phyloP scores from a whole-genome alignment of 176 grass and related monocot genomes.

The Chloris gayana region DNA sequence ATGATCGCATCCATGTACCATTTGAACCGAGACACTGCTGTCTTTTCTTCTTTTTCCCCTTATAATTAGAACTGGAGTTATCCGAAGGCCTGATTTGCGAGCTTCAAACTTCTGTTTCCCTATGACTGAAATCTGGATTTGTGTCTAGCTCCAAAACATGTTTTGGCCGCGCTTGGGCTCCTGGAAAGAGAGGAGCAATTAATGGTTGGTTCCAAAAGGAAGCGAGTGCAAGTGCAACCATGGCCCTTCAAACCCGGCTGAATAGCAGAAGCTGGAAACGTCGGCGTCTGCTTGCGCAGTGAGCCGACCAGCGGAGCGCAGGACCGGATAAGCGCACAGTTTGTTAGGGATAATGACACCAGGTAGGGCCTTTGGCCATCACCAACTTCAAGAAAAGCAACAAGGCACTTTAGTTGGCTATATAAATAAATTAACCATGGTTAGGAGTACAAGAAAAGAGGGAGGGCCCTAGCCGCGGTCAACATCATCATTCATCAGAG shows the following conservation, averaged over 20 bases:
- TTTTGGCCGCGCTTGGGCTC: neutral
- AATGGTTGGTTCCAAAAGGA: neutral
- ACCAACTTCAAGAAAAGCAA: slow-evolving; percentile 55
- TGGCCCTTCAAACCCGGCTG: slow-evolving; percentile 35
- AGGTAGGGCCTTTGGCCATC: slow-evolving; percentile 26
- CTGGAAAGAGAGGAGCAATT: no score
- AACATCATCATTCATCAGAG: slow-evolving; percentile 40
- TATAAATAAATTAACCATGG: slow-evolving; percentile 21
- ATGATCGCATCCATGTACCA: no score
- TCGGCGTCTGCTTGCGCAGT: slow-evolving; percentile 16
- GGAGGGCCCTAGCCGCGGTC: slow-evolving; percentile 23
- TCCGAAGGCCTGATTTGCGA: neutral
- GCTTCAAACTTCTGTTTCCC: neutral
- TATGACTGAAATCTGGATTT: no score
- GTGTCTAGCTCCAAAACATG: no score
- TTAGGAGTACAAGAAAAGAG: slow-evolving; percentile 18
- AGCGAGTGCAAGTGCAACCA: neutral
- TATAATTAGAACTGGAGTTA: neutral
- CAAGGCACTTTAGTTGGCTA: neutral
- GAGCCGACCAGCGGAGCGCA: slow-evolving; percentile 35
- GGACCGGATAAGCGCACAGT: slow-evolving; percentile 41
- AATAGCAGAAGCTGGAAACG: slow-evolving; percentile 16
- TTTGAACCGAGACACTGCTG: no score
- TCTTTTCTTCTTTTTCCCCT: no score
- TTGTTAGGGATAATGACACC: slow-evolving; percentile 59